Percentiles rank a stretch among this genome's conserved stretches.
These are phyloP conservation scores for Suillus decipiens DNA, from an alignment of 768 basidiomycete genomes.

Conservation along the genomic window DNA sequence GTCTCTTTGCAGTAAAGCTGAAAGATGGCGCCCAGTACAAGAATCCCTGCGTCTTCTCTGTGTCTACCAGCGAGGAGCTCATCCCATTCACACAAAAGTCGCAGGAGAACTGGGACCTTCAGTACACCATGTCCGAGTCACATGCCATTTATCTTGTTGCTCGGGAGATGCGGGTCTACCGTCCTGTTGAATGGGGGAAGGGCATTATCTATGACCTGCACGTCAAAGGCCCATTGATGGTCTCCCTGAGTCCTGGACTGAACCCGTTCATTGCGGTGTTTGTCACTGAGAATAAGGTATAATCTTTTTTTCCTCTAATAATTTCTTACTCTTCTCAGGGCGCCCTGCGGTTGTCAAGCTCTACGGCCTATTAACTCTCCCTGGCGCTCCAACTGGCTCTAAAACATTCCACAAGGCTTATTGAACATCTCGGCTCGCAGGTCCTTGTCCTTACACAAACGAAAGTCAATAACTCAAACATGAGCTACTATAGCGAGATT, in stretches of 20 bases:
- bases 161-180: slow-evolving; percentile 80
- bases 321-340: slow-evolving; percentile 48
- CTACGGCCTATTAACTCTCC: no score
- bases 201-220: slow-evolving; percentile 80
- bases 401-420: no score
- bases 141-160: no score
- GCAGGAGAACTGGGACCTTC: slow-evolving; percentile 83
- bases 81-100: slow-evolving; percentile 87
- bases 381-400: slow-evolving; percentile 37
- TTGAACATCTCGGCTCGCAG: no score
- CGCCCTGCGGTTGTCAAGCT: slow-evolving; percentile 68
- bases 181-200: slow-evolving; percentile 77
- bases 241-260: slow-evolving; percentile 63
- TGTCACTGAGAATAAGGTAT: no score
- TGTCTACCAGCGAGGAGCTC: slow-evolving; percentile 83
- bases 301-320: background rate
- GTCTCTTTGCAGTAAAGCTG: no score
- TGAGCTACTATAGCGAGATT: slow-evolving; percentile 90
- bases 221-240: slow-evolving; percentile 76
- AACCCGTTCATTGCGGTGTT: no score
- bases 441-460: no score
- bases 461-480: no score
- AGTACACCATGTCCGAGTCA: slow-evolving; percentile 38
- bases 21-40: no score
- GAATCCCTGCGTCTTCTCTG: slow-evolving; percentile 60